Percentiles rank a stretch among this genome's conserved stretches.
Conservation (phyloP, 257 asterid genomes). For the Solanum bulbocastanum region DNA sequence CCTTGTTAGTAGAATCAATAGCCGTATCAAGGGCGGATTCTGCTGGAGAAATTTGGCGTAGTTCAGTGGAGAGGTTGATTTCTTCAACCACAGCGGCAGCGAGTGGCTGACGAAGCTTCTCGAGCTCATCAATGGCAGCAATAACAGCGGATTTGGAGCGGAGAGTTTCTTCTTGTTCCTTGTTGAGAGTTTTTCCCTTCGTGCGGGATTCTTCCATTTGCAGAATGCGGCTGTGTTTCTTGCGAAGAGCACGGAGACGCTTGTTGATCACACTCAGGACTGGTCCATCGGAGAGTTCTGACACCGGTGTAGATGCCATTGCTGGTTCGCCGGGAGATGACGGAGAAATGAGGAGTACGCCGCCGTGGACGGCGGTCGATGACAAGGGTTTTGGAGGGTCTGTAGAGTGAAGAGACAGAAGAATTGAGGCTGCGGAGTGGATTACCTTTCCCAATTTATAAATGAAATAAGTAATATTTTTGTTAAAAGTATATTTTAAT, state of each 20-base stretch:
- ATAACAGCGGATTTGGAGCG: slow-evolving; percentile 50
- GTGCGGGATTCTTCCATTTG: slow-evolving; percentile 74
- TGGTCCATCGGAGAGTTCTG: slow-evolving; percentile 61
- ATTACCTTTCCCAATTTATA: neutral
- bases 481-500: too few relatives aligned
- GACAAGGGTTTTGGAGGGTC: neutral
- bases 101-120: slow-evolving; percentile 61
- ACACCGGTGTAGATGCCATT: slow-evolving; percentile 16
- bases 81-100: slow-evolving; percentile 59
- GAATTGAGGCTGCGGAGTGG: neutral
- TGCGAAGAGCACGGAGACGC: slow-evolving; percentile 72
- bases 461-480: too few relatives aligned
- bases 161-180: slow-evolving; percentile 74
- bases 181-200: slow-evolving; percentile 61
- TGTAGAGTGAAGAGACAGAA: neutral
- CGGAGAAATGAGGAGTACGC: neutral
- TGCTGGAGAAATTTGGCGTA: neutral
- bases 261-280: slow-evolving; percentile 61
- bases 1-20: neutral
- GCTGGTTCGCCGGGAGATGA: neutral
- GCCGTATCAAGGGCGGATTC: neutral
- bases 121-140: slow-evolving; percentile 69
- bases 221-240: slow-evolving; percentile 55
- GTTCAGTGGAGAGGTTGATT: slow-evolving; percentile 23
- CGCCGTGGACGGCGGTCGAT: neutral